Conservation (phyloP, 169 alveolate species). For the Cryptosporidium parvum region DNA sequence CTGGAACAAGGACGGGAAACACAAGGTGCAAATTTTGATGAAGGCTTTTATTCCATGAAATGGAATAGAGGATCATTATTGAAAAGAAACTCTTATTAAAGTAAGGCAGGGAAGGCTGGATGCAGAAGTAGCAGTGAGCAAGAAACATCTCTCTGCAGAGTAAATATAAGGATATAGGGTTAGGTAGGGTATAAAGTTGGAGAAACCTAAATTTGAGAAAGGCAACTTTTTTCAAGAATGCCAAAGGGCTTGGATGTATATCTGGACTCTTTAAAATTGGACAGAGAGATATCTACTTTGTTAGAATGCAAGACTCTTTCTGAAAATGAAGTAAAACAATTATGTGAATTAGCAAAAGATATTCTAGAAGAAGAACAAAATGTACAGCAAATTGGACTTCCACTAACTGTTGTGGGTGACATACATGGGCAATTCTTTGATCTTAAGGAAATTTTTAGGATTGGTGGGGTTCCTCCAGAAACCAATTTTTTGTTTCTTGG, state of each 20-base stretch:
- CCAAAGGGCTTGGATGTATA: constrained; percentile 49
- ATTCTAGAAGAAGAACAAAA: constrained; percentile 87
- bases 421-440: constrained; percentile 91
- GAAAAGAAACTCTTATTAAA: not conserved
- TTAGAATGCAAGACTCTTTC: constrained; percentile 81
- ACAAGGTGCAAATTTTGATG: constrained; percentile 17
- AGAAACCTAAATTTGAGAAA: not conserved
- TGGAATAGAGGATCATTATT: not conserved
- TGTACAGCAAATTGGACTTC: constrained; percentile 85
- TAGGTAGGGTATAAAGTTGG: not conserved
- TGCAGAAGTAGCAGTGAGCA: not conserved
- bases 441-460: constrained; percentile 83
- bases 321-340: constrained; percentile 80
- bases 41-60: constrained; percentile 5
- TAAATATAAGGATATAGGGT: not conserved
- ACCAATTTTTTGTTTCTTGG: constrained; percentile 79
- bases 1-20: constrained; percentile 3
- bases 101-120: constrained; percentile 5
- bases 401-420: constrained; percentile 89
- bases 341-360: constrained; percentile 87
- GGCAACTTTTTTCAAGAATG: constrained; percentile 30
- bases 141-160: not conserved
- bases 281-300: constrained; percentile 80
- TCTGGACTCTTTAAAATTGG: constrained; percentile 76
- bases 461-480: constrained; percentile 83